Evolutionary conservation across 306 rosid genomes (phyloP), one percentile per base, ranked within the genome.

Genomic region (Dalbergia oliveri): DNA sequence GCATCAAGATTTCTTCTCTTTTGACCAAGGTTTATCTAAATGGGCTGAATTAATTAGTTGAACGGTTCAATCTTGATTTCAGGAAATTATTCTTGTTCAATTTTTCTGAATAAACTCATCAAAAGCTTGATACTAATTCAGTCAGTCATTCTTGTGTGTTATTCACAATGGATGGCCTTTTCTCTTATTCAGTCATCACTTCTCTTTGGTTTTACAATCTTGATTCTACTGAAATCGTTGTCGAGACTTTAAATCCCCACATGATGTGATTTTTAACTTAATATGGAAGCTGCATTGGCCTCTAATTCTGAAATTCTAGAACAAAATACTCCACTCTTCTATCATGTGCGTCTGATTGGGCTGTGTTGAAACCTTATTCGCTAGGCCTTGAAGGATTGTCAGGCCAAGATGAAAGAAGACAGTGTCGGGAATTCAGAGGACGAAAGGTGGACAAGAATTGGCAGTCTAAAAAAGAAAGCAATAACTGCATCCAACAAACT

Each of bases 381-480:
- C 54, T 68, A 94, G 98, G 96, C 84, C 86, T 84, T 72, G 96
- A 89, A 78, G 96, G 92, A 60, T 73, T 54, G 51, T 78, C 90
- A 11, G 77, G 91, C 34, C 85, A 85, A 8, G 93, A 89, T 18
- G 96, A 89, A 56, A 87, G 88, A 26, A 89, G 84, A 87, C 90
- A 90, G 58, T 79, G 87, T 86, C 71, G 93, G 88, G 72, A 88
- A 74, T 64, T 90, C 94, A 0, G 97, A 92, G 85, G 97, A 92
- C 39, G 97, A 94, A 16, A 84, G 87, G 82, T 76, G 88, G 77
- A 85, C 87, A 3, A 85, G 84, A 79, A 92, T 90, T 43, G 92
- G 85, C 63, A 90, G 73, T 58, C 72, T 94, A 72, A 94, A 84
- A 80, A 94, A 92, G 89, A 90, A 87, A 81, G 98, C 98, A 60